Percentiles rank a stretch among this genome's conserved stretches.
These are phyloP conservation scores for Erysimum cheiranthoides DNA, from an alignment of 345 rosid genomes.

Conservation along the genomic window DNA sequence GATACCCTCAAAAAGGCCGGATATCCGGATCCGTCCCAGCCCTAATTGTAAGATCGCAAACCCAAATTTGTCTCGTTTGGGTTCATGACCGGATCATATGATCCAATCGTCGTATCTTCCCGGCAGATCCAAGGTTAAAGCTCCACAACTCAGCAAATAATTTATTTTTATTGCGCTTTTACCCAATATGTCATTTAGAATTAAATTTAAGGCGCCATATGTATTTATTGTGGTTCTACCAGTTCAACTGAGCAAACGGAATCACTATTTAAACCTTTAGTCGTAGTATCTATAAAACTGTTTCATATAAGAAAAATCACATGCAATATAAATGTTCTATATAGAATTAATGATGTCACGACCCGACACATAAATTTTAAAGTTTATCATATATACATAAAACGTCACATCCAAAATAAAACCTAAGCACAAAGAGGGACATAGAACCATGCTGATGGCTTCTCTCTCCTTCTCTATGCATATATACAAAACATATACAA, in stretches of 20 bases:
- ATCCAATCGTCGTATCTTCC: not conserved
- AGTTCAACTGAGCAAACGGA: slow-evolving; percentile 42
- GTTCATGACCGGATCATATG: no score
- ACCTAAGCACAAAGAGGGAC: slow-evolving; percentile 39
- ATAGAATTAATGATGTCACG: slow-evolving; percentile 34
- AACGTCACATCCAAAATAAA: slow-evolving; percentile 47
- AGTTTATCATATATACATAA: slow-evolving; percentile 19
- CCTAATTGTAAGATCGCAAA: no score
- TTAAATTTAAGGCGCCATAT: not conserved
- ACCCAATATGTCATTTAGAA: not conserved
- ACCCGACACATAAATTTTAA: slow-evolving; percentile 34
- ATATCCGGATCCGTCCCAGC: no score
- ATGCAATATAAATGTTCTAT: slow-evolving; percentile 43
- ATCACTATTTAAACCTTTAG: slow-evolving; percentile 41
- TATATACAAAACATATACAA: slow-evolving; percentile 20
- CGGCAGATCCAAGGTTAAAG: not conserved
- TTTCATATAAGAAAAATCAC: slow-evolving; percentile 42
- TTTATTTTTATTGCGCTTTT: not conserved
- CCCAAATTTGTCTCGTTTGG: no score
- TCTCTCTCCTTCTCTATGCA: slow-evolving; percentile 26
- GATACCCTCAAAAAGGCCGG: no score
- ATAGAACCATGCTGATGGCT: slow-evolving; percentile 36
- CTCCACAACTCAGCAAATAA: not conserved
- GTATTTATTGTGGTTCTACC: slow-evolving; percentile 32
- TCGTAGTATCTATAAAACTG: slow-evolving; percentile 36